Conservation (phyloP, 768 basidiomycete genomes). For the Harrya chromipes region DNA sequence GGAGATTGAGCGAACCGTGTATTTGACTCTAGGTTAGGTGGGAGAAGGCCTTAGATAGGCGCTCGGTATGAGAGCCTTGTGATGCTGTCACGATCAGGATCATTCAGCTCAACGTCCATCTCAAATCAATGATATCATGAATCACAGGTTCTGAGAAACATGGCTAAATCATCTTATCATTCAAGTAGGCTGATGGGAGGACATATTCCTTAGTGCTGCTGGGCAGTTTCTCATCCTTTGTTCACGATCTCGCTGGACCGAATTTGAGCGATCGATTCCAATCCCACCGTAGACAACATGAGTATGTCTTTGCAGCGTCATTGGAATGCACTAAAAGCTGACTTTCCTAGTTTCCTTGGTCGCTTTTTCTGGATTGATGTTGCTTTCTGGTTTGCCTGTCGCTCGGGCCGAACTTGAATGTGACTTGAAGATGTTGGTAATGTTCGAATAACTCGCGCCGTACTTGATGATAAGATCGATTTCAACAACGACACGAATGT, state of each 20-base stretch:
- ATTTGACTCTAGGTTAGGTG: too few species aligned
- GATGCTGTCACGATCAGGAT: too few species aligned
- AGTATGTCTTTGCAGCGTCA: slow-evolving; percentile 5
- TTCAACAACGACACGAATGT: slow-evolving; percentile 1
- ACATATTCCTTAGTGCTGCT: slow-evolving; percentile 7
- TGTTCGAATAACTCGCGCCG: not conserved
- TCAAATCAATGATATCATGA: not conserved
- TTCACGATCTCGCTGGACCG: not conserved
- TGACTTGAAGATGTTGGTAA: slow-evolving; percentile 1
- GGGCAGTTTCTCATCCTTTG: slow-evolving; percentile 6
- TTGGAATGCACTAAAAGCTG: not conserved
- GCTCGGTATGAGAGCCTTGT: too few species aligned
- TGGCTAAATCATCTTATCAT: not conserved
- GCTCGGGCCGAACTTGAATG: slow-evolving; percentile 11
- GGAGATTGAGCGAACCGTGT: too few species aligned
- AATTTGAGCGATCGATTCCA: not conserved
- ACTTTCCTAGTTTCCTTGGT: slow-evolving; percentile 5
- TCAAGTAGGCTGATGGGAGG: slow-evolving; percentile 10
- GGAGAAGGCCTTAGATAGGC: too few species aligned
- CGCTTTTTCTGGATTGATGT: not conserved
- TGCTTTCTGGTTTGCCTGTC: slow-evolving; percentile 11
- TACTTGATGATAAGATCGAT: too few species aligned
- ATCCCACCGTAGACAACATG: slow-evolving; percentile 1
- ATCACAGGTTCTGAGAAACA: slow-evolving; percentile 12
- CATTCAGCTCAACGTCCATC: too few species aligned